These are phyloP conservation scores for Monilinia fructigena DNA, from an alignment of 2,329 filamentous ascomycete species.

Conservation along the genomic window DNA sequence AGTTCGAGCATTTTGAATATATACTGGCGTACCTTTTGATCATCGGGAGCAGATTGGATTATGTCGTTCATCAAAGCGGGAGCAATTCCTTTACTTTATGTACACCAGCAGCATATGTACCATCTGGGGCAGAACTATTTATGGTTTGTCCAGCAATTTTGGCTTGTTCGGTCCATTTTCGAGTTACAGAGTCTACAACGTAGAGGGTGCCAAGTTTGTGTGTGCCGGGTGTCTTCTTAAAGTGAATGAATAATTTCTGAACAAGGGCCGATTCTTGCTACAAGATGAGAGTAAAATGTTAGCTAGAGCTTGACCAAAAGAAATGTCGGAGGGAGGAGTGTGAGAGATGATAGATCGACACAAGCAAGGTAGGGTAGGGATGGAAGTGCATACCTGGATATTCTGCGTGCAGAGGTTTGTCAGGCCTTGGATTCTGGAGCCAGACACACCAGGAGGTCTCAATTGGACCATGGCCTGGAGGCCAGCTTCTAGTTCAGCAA, in stretches of 20 bases:
- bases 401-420: constrained; percentile 86
- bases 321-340: background rate
- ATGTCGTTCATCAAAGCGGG: constrained; percentile 93
- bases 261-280: constrained; percentile 86
- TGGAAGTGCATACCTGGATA: constrained; percentile 69
- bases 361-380: background rate
- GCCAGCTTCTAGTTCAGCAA: constrained; percentile 86
- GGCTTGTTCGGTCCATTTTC: constrained; percentile 96
- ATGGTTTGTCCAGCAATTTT: constrained; percentile 80
- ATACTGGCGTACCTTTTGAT: constrained; percentile 84
- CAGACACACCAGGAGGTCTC: constrained; percentile 92
- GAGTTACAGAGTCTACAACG: constrained; percentile 99
- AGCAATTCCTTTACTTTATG: constrained; percentile 95
- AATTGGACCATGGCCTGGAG: constrained; percentile 88
- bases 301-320: no score
- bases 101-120: constrained; percentile 91
- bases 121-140: constrained; percentile 78
- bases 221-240: constrained; percentile 89
- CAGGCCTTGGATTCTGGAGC: constrained; percentile 84
- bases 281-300: constrained; percentile 18
- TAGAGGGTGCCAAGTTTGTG: constrained; percentile 99
- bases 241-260: constrained; percentile 94
- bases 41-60: constrained; percentile 78
- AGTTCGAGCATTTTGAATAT: constrained; percentile 32
- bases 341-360: constrained; percentile 26